phyloP scores from a whole-genome alignment of 116 monocot genomes.

The Zostera marina region DNA sequence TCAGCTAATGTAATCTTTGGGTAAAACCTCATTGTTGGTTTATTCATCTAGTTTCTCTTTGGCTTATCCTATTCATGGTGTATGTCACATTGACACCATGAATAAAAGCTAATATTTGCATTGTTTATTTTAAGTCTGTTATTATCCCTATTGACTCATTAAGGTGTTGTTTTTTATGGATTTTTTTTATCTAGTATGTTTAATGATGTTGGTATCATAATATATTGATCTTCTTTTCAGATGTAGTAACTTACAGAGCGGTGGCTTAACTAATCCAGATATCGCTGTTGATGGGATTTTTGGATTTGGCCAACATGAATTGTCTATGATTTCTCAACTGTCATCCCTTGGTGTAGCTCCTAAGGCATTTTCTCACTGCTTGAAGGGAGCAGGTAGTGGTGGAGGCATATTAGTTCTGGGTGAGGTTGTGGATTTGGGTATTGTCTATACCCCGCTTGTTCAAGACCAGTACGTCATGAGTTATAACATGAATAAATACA shows the following conservation, averaged over 20 bases:
- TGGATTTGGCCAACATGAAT: constrained; percentile 86
- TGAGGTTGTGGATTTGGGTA: constrained; percentile 68
- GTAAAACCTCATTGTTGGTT: constrained; percentile 18
- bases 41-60: not conserved
- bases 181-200: not conserved
- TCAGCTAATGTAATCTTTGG: constrained; percentile 83
- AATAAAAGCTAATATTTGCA: too few species aligned
- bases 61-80: not conserved
- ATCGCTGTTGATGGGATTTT: constrained; percentile 97
- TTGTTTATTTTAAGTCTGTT: too few species aligned
- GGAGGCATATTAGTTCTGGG: constrained; percentile 97
- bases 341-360: constrained; percentile 71
- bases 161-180: not conserved
- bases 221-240: constrained; percentile 20
- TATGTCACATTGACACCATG: too few species aligned
- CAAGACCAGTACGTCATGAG: constrained; percentile 70
- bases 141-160: not conserved
- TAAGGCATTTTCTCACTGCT: constrained; percentile 93
- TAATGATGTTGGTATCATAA: not conserved
- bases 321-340: constrained; percentile 90
- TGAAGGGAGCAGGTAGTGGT: constrained; percentile 73
- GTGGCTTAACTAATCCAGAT: constrained; percentile 77
- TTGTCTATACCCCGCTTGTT: constrained; percentile 93
- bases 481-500: not conserved
- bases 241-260: constrained; percentile 82